phyloP scores from a whole-genome alignment of 331 rosid genomes.

The Telfairia occidentalis region DNA sequence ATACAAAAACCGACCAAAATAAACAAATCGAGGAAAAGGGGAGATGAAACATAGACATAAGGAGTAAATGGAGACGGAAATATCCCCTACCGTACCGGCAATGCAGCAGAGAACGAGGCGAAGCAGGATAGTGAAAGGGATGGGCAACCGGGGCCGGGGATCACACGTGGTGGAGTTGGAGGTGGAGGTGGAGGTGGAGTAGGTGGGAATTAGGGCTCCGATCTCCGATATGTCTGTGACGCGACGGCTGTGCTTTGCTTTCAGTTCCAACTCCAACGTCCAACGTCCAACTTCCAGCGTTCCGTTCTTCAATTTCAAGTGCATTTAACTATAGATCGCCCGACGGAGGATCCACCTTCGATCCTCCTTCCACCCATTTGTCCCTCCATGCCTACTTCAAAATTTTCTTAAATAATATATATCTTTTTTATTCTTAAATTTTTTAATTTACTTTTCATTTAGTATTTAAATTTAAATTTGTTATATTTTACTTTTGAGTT shows the following conservation, averaged over 20 bases:
- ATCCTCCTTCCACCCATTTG: no score
- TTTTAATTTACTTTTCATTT: no score
- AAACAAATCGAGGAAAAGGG: neutral
- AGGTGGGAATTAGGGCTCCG: neutral
- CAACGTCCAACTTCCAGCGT: neutral
- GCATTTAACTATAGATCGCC: neutral
- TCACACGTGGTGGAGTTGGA: neutral
- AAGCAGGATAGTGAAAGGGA: neutral
- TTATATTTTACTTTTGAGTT: no score
- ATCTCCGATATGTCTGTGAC: neutral
- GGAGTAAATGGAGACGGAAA: neutral
- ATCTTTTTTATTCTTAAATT: no score
- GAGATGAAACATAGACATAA: neutral
- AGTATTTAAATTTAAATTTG: no score
- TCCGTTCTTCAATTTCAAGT: no score
- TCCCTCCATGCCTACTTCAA: no score
- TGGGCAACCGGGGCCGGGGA: neutral
- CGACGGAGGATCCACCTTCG: no score
- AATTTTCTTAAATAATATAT: no score
- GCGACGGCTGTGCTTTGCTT: neutral
- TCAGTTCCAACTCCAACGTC: neutral
- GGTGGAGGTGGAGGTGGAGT: neutral
- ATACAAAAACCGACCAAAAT: neutral
- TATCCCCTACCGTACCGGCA: neutral
- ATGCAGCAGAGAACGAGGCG: neutral